Percentiles rank a stretch among this genome's conserved stretches.
Evolutionary conservation across 345 rosid genomes (phyloP).

Genomic region (Isatis tinctoria): DNA sequence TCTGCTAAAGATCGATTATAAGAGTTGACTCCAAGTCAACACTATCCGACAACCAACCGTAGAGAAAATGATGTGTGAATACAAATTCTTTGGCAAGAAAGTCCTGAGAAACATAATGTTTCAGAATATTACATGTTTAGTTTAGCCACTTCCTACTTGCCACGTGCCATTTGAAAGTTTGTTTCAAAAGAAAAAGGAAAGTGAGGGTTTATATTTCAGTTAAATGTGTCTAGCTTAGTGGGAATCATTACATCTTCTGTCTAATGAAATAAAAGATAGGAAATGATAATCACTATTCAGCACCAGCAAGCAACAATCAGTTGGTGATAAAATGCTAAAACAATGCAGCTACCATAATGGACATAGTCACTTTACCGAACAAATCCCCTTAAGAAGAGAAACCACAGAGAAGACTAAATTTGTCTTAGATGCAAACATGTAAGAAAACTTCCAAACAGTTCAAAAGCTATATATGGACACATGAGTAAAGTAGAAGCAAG

Average conservation of each 20-base stretch:
- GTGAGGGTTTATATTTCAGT: neutral
- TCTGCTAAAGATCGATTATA: neutral
- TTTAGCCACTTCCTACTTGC: neutral
- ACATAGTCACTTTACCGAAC: no score
- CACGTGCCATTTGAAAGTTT: neutral
- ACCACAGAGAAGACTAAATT: no score
- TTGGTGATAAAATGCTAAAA: no score
- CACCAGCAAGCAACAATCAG: no score
- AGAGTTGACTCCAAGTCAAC: neutral
- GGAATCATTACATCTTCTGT: neutral
- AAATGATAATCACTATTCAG: neutral
- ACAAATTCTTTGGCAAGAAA: neutral
- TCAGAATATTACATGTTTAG: neutral
- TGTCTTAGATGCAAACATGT: no score
- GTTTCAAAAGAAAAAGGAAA: neutral
- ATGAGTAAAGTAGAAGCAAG: no score
- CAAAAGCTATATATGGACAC: no score
- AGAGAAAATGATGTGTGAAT: neutral
- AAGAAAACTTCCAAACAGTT: no score
- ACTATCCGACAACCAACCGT: neutral
- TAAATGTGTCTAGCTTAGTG: neutral
- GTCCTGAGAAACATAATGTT: neutral
- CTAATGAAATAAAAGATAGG: neutral
- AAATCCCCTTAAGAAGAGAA: no score
- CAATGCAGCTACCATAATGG: no score